Percentiles rank a stretch among this genome's conserved stretches.
These are phyloP conservation scores for Fraxinus dipetala DNA, from an alignment of 305 asterid species.

Conservation along the genomic window DNA sequence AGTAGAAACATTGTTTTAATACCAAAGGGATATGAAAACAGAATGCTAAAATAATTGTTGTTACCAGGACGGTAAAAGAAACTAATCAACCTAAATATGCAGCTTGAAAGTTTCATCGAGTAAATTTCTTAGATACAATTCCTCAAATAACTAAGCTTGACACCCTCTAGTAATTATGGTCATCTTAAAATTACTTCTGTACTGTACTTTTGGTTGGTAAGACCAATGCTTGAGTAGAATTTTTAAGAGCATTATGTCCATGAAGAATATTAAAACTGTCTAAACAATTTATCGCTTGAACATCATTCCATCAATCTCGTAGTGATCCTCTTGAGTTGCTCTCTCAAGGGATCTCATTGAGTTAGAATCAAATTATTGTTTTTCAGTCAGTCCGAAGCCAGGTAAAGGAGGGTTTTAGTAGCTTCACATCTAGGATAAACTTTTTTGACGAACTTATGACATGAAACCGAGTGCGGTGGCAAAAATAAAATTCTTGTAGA, in stretches of 20 bases:
- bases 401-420: not conserved
- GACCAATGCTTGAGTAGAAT: not conserved
- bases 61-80: not conserved
- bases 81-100: not conserved
- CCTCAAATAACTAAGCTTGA: not conserved
- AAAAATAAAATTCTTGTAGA: not conserved
- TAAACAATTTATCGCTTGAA: not conserved
- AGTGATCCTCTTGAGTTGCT: not conserved
- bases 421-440: not conserved
- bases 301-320: not conserved
- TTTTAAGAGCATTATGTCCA: not conserved
- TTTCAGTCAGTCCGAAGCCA: not conserved
- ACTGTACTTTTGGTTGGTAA: not conserved
- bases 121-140: not conserved
- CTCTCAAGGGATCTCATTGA: not conserved
- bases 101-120: not conserved
- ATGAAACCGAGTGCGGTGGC: not conserved
- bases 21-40: not conserved
- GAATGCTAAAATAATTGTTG: not conserved
- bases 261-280: not conserved
- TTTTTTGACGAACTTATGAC: not conserved
- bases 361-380: not conserved
- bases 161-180: not conserved
- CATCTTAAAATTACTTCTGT: not conserved
- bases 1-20: not conserved